Conservation (phyloP, 176 grass and related monocot species). For the Cymbopogon citratus region DNA sequence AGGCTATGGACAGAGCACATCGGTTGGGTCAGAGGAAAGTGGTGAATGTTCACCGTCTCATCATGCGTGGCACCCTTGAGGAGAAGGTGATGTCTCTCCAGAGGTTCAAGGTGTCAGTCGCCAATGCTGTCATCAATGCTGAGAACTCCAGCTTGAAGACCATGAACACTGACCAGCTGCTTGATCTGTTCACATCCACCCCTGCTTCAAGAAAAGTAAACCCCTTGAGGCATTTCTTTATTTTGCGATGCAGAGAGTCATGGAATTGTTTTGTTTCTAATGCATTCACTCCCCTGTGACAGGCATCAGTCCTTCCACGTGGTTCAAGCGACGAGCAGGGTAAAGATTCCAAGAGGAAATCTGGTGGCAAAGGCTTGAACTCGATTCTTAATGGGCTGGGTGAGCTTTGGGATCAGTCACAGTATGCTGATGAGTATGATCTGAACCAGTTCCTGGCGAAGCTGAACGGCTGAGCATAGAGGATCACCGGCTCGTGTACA, state of each 20-base stretch:
- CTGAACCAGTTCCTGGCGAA: conserved; percentile 72
- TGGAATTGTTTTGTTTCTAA: conserved; percentile 16
- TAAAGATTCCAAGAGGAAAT: conserved; percentile 50
- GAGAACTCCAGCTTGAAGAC: conserved; percentile 90
- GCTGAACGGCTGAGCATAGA: conserved; percentile 63
- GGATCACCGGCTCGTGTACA: conserved; percentile 55
- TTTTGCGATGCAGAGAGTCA: neutral
- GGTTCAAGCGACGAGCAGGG: conserved; percentile 33
- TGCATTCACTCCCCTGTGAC: neutral
- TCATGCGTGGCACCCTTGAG: conserved; percentile 94
- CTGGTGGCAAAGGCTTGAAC: conserved; percentile 71
- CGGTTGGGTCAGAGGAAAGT: conserved; percentile 89
- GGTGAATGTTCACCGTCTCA: conserved; percentile 92
- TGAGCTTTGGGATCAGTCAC: conserved; percentile 94
- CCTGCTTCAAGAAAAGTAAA: conserved; percentile 76
- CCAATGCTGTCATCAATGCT: conserved; percentile 85
- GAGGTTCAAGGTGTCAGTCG: conserved; percentile 94
- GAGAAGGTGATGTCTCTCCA: conserved; percentile 99
- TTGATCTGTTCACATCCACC: conserved; percentile 88
- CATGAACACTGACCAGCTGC: conserved; percentile 95
- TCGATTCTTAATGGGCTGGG: conserved; percentile 73
- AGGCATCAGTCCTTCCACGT: conserved; percentile 55
- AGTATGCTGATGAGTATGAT: conserved; percentile 82
- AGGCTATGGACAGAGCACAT: conserved; percentile 99
- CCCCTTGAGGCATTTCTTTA: neutral